Evolutionary conservation across 2,329 filamentous ascomycete genomes (phyloP), one percentile per base, ranked within the genome.

Genomic region (Trichoderma hamatum): DNA sequence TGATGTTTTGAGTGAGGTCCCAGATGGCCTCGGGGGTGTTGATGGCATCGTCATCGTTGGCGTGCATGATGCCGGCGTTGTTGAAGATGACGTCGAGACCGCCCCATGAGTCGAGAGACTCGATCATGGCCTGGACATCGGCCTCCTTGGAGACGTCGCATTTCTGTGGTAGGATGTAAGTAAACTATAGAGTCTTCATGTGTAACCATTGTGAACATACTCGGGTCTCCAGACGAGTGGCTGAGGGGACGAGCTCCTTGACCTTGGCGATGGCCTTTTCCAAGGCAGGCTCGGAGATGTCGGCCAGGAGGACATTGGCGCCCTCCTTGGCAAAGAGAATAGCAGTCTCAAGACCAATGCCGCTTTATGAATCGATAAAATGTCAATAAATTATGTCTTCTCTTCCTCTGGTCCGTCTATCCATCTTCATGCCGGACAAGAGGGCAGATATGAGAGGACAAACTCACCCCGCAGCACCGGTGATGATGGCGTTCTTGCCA

Each of bases 21-120:
- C 94, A 97, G 83, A 97, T 94, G 75, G 88, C 89, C 83, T 97
- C 93, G 62, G 92, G 90, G 1, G 94, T 97, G 78, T 91, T 88
- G 78, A 96, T 84, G 60, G 94, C 93, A 79, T 93, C 90, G 76
- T 88, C 90, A 79, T 94, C 91, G 69, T 91, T 85, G 59, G 89
- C 90, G 82, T 97, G 94, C 94, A 97, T 97, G 80, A 97, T 97
- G 67, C 94, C 94, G 28, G 94, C 94, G 80, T 97, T 97, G 88
- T 97, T 97, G 89, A 97, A 97, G 75, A 97, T 92, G 77, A 97
- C 85, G 79, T 97, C 94, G 3, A 96, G 82, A 55, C 94, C 94
- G 76, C 94, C 94, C 92, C 92, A 96, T 69, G 87, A 78, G 80
- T 97, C 94, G 69, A 95, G 82, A 11, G 86, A 82, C 73, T 92